Percentiles rank a stretch among this genome's conserved stretches.
Evolutionary conservation across 495 filamentous ascomycete genomes (phyloP).

Genomic region (Aspergillus conjunctus): DNA sequence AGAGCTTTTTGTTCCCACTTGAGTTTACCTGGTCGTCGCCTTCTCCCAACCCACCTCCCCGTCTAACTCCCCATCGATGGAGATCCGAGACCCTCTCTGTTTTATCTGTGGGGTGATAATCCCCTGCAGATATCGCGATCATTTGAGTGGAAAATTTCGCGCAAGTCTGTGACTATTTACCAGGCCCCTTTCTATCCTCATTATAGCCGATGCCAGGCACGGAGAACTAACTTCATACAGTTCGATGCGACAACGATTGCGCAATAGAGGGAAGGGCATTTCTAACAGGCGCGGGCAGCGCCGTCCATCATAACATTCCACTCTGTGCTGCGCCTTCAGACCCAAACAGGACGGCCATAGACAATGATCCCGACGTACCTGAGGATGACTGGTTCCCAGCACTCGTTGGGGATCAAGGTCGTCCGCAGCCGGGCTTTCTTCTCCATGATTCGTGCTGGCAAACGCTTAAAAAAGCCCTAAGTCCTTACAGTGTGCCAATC

Average conservation of each 20-base stretch:
- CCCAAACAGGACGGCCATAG: background rate
- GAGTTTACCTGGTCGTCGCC: too few relatives aligned
- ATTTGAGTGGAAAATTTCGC: background rate
- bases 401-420: constrained; percentile 6
- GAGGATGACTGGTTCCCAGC: constrained; percentile 10
- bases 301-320: background rate
- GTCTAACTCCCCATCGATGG: too few relatives aligned
- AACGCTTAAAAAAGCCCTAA: constrained; percentile 1
- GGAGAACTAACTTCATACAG: background rate
- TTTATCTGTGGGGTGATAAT: background rate
- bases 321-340: background rate
- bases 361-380: background rate
- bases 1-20: too few relatives aligned
- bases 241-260: constrained; percentile 15
- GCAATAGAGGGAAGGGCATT: constrained; percentile 13
- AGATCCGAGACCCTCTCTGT: background rate
- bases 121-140: background rate
- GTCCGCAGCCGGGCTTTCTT: constrained; percentile 15
- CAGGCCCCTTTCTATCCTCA: background rate
- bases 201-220: background rate
- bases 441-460: constrained; percentile 20
- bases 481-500: constrained; percentile 10
- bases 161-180: background rate
- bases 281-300: constrained; percentile 5
- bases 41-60: too few relatives aligned